Conservation (phyloP, 2,329 filamentous ascomycete genomes). For the Calonectria hongkongensis region DNA sequence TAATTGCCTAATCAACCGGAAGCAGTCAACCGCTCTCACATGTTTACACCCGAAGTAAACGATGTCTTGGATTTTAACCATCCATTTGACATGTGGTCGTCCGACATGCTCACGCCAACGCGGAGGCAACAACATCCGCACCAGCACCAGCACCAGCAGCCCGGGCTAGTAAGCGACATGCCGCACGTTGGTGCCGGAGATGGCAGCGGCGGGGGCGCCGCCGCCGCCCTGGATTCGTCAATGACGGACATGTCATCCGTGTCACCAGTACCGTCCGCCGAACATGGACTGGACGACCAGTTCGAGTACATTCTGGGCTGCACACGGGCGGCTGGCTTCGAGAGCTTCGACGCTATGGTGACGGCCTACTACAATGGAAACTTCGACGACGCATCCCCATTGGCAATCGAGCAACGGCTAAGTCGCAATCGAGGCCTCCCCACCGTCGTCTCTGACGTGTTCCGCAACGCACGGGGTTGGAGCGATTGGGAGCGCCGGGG, state of each 20-base stretch:
- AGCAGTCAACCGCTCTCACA: slow-evolving; percentile 28
- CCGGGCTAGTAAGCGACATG: slow-evolving; percentile 21
- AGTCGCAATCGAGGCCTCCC: slow-evolving; percentile 35
- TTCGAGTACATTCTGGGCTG: slow-evolving; percentile 32
- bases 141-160: slow-evolving; percentile 16
- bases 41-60: slow-evolving; percentile 22
- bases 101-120: slow-evolving; percentile 26
- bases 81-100: slow-evolving; percentile 31
- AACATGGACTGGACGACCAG: slow-evolving; percentile 30
- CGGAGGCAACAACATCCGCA: slow-evolving; percentile 15
- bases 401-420: slow-evolving; percentile 29
- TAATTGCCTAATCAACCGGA: not conserved
- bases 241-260: slow-evolving; percentile 30
- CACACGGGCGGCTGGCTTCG: slow-evolving; percentile 29
- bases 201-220: slow-evolving; percentile 7
- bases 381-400: slow-evolving; percentile 31
- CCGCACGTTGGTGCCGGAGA: not conserved
- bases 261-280: slow-evolving; percentile 17
- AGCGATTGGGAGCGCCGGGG: slow-evolving; percentile 34
- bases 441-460: slow-evolving; percentile 29
- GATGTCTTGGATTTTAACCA: slow-evolving; percentile 32
- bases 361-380: slow-evolving; percentile 36
- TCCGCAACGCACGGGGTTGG: slow-evolving; percentile 30
- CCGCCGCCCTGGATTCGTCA: slow-evolving; percentile 16
- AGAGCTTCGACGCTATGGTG: slow-evolving; percentile 35